Percentiles rank a stretch among this genome's conserved stretches.
phyloP scores from a whole-genome alignment of 495 filamentous ascomycete species.

The Zalerion maritima region DNA sequence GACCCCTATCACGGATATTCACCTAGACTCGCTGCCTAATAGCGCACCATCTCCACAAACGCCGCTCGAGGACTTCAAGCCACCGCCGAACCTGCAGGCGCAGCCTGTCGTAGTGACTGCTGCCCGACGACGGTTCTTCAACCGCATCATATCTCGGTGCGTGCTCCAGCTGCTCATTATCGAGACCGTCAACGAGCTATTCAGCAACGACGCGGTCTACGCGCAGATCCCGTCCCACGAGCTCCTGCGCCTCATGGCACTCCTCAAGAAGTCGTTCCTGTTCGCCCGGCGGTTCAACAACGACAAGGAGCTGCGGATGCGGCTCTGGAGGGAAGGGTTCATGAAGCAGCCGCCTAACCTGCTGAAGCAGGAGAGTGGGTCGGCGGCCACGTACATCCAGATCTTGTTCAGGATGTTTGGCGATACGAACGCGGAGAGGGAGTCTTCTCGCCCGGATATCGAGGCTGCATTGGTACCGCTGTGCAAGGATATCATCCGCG shows the following conservation, averaged over 20 bases:
- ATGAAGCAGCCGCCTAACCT: constrained; percentile 99
- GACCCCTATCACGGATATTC: constrained; percentile 19
- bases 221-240: constrained; percentile 77
- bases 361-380: constrained; percentile 93
- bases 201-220: constrained; percentile 94
- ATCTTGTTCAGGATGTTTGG: constrained; percentile 96
- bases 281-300: constrained; percentile 96
- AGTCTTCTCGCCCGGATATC: constrained; percentile 59
- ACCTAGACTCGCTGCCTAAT: constrained; percentile 15
- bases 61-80: constrained; percentile 80
- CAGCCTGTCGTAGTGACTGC: constrained; percentile 85
- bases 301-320: constrained; percentile 88
- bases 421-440: constrained; percentile 70
- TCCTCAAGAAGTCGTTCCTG: constrained; percentile 86
- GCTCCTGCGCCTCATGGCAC: constrained; percentile 78
- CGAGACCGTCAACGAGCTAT: constrained; percentile 95
- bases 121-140: constrained; percentile 91
- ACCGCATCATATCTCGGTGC: constrained; percentile 98
- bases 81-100: constrained; percentile 55
- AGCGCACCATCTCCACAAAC: constrained; percentile 15
- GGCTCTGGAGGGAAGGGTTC: constrained; percentile 92
- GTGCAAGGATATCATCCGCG: constrained; percentile 79
- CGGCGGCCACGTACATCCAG: constrained; percentile 80
- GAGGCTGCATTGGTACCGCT: constrained; percentile 87
- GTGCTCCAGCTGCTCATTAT: constrained; percentile 97